Evolutionary conservation across 495 filamentous ascomycete genomes (phyloP).

Genomic region (Penicillium fimorum): DNA sequence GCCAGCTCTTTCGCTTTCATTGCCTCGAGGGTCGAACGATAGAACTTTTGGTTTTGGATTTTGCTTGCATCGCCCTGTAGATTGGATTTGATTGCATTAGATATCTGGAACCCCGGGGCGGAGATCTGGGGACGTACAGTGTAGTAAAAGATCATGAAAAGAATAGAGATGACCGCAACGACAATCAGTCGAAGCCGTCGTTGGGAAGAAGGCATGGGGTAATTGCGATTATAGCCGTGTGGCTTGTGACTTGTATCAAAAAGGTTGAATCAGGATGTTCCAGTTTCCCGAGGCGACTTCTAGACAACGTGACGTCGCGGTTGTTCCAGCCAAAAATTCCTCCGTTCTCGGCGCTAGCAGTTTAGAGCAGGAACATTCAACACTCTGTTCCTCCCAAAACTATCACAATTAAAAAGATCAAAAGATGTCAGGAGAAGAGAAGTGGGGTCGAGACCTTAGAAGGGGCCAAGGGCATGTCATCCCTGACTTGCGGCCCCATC

Average conservation of each 20-base stretch:
- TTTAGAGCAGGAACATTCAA: background rate
- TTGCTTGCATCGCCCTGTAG: conserved; percentile 42
- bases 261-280: background rate
- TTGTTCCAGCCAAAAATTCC: background rate
- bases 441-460: conserved; percentile 3
- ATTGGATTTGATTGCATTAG: conserved; percentile 1
- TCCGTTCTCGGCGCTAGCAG: background rate
- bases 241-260: background rate
- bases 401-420: background rate
- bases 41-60: conserved; percentile 50
- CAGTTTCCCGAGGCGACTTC: background rate
- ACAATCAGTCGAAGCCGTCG: conserved; percentile 62
- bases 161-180: conserved; percentile 53
- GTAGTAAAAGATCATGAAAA: conserved; percentile 63
- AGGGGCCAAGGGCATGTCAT: conserved; percentile 3
- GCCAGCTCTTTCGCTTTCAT: conserved; percentile 42
- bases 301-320: background rate
- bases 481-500: conserved; percentile 7
- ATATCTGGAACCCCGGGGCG: background rate
- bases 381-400: background rate
- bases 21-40: conserved; percentile 48
- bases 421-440: conserved; percentile 10
- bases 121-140: conserved; percentile 38
- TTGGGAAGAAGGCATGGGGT: conserved; percentile 69
- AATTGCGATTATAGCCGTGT: conserved; percentile 1